Conservation (phyloP, 345 rosid genomes). For the Kernera saxatilis region DNA sequence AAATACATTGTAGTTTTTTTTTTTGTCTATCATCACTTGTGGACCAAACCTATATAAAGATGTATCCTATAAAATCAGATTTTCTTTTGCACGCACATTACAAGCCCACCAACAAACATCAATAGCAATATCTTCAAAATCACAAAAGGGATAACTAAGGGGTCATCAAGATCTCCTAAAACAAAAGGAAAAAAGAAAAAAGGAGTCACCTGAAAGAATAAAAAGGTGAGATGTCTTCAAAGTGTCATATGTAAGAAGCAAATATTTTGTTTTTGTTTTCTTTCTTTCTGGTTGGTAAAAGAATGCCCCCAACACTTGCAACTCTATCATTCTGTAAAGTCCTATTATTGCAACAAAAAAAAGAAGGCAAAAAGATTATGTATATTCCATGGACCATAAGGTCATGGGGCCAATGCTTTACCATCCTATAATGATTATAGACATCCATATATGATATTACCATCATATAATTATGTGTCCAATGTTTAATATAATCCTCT, state of each 20-base stretch:
- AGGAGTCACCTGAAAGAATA: conserved; percentile 19
- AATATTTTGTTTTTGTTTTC: not conserved
- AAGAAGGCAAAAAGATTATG: conserved; percentile 12
- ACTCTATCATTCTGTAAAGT: conserved; percentile 29
- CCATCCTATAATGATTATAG: conserved; percentile 10
- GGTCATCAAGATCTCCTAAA: conserved; percentile 27
- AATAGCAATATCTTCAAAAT: conserved; percentile 26
- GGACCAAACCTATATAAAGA: conserved; percentile 18
- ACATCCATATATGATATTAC: conserved; percentile 3
- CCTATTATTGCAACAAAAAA: not conserved
- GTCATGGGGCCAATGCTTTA: conserved; percentile 14
- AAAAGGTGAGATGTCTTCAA: conserved; percentile 24
- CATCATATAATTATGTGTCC: not conserved
- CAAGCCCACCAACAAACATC: conserved; percentile 30
- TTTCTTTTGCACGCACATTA: conserved; percentile 17
- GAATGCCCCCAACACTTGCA: conserved; percentile 20
- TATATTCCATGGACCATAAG: conserved; percentile 18
- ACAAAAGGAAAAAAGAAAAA: conserved; percentile 14
- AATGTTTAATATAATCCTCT: not conserved
- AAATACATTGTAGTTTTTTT: not conserved
- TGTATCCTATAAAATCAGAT: conserved; percentile 5
- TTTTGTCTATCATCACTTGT: not conserved
- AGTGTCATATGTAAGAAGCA: conserved; percentile 19
- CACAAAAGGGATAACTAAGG: conserved; percentile 26
- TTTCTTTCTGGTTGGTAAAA: conserved; percentile 13